Evolutionary conservation across 2,329 filamentous ascomycete genomes (phyloP).

Genomic region (Aquanectria penicillioides): DNA sequence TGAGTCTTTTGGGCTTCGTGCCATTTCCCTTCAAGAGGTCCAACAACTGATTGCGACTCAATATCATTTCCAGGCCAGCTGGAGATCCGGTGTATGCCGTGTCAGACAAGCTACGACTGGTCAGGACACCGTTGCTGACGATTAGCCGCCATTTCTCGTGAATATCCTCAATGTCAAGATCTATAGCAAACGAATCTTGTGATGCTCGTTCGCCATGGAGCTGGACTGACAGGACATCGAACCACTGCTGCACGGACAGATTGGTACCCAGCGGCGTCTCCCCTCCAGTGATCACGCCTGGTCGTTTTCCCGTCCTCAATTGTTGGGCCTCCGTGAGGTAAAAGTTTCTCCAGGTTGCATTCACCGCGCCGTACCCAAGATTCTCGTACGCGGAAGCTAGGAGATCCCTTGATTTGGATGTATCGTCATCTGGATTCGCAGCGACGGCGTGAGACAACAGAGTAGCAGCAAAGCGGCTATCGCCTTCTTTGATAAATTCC

Average conservation of each 20-base stretch:
- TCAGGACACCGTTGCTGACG: constrained; percentile 10
- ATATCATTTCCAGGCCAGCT: not conserved
- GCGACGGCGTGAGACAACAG: constrained; percentile 49
- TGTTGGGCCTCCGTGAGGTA: constrained; percentile 44
- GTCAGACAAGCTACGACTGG: not conserved
- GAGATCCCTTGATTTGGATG: constrained; percentile 24
- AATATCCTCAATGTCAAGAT: constrained; percentile 1
- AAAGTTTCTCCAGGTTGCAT: constrained; percentile 53
- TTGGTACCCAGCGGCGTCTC: constrained; percentile 7
- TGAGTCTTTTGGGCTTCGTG: not conserved
- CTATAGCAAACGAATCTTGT: constrained; percentile 1
- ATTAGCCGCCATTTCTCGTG: constrained; percentile 9
- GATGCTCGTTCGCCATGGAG: not conserved
- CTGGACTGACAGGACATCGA: constrained; percentile 8
- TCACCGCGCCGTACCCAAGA: constrained; percentile 49
- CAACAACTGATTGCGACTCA: constrained; percentile 1
- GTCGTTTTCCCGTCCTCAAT: not conserved
- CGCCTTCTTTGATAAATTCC: constrained; percentile 40
- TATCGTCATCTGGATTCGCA: constrained; percentile 34
- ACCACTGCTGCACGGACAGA: constrained; percentile 9
- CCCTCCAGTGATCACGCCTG: not conserved
- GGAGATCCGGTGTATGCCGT: not conserved
- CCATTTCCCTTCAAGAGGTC: not conserved
- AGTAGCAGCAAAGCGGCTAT: constrained; percentile 52
- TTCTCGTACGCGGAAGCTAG: constrained; percentile 46